Percentiles rank a stretch among this genome's conserved stretches.
Conservation (phyloP, 2,329 filamentous ascomycete species). For the Aspergillus novoparasiticus region DNA sequence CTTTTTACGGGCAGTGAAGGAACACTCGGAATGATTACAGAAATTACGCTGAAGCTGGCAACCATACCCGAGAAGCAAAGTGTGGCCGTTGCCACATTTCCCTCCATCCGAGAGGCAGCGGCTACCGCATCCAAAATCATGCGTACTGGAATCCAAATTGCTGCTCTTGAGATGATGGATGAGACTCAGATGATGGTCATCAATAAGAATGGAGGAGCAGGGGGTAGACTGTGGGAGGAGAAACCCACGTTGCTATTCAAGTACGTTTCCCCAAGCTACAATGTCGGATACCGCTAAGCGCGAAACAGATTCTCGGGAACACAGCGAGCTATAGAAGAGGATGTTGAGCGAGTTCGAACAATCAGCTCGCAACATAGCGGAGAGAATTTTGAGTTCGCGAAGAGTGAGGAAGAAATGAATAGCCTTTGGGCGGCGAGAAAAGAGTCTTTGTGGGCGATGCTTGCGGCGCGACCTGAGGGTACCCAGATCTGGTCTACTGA, state of each 20-base stretch:
- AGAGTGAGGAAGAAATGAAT: constrained; percentile 51
- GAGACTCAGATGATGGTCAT: constrained; percentile 65
- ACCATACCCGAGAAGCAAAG: constrained; percentile 62
- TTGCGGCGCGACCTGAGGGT: constrained; percentile 54
- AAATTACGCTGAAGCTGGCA: constrained; percentile 68
- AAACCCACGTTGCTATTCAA: constrained; percentile 42
- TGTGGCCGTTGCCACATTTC: constrained; percentile 63
- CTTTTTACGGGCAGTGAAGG: constrained; percentile 70
- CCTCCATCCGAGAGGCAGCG: constrained; percentile 60
- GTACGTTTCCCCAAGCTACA: constrained; percentile 24
- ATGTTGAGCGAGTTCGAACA: constrained; percentile 67
- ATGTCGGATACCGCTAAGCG: neutral
- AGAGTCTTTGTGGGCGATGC: constrained; percentile 60
- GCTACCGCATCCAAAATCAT: constrained; percentile 64
- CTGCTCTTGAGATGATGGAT: constrained; percentile 62
- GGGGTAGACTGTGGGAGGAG: constrained; percentile 41
- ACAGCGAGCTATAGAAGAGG: constrained; percentile 70
- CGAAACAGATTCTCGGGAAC: constrained; percentile 65
- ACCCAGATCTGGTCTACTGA: constrained; percentile 61
- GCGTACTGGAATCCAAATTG: constrained; percentile 62
- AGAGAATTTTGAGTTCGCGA: constrained; percentile 52
- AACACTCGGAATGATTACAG: constrained; percentile 68
- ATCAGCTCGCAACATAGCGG: constrained; percentile 52
- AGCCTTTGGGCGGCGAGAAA: constrained; percentile 60
- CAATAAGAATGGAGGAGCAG: constrained; percentile 62